These are phyloP conservation scores for Cymodocea nodosa DNA, from an alignment of 116 monocot species.

Conservation along the genomic window DNA sequence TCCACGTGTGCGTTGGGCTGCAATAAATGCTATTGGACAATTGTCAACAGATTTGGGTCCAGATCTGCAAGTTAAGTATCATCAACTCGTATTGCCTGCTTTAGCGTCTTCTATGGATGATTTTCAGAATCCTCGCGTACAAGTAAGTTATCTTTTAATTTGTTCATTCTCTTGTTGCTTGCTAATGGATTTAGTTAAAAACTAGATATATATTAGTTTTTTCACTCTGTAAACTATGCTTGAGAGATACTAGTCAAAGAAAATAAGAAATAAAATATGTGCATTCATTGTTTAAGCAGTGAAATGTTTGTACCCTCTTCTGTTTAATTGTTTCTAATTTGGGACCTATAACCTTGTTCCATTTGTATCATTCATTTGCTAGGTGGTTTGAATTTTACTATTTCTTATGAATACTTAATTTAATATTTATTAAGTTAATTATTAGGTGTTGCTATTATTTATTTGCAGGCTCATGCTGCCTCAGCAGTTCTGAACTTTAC, in stretches of 20 bases:
- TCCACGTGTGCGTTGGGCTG: conserved; percentile 90
- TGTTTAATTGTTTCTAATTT: too few relatives aligned
- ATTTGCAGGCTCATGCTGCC: conserved; percentile 78
- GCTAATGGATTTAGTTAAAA: too few relatives aligned
- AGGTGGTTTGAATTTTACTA: not conserved
- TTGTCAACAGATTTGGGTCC: conserved; percentile 87
- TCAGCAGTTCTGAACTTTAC: conserved; percentile 89
- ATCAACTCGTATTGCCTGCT: conserved; percentile 68
- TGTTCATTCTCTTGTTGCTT: not conserved
- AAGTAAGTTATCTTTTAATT: conserved; percentile 33
- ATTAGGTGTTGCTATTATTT: not conserved
- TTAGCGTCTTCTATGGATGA: conserved; percentile 90
- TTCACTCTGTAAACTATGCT: too few relatives aligned
- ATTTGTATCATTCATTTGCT: too few relatives aligned
- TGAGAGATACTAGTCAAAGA: too few relatives aligned
- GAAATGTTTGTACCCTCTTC: too few relatives aligned
- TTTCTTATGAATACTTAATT: not conserved
- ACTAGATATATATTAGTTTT: too few relatives aligned
- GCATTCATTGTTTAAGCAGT: too few relatives aligned
- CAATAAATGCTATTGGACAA: conserved; percentile 95
- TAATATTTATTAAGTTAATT: not conserved
- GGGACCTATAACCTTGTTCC: too few relatives aligned
- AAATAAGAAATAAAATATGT: too few relatives aligned
- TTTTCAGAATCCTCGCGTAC: conserved; percentile 91
- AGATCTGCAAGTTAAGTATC: conserved; percentile 74